Evolutionary conservation across 495 filamentous ascomycete species (phyloP).

Genomic region (Aspergillus mulundensis): DNA sequence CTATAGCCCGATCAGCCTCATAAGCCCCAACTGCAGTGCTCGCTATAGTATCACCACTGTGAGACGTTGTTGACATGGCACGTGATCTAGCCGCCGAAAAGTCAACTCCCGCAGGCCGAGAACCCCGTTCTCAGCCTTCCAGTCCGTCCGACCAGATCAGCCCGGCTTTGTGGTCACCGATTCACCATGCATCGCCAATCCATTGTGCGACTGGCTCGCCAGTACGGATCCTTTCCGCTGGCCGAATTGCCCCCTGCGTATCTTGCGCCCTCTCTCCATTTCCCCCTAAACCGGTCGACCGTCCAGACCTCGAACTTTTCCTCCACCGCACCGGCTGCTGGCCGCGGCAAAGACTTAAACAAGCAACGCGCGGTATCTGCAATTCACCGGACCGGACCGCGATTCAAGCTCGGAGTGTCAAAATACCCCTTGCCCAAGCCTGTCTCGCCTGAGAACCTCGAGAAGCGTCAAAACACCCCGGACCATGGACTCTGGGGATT

Average conservation of each 20-base stretch:
- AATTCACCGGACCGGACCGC: constrained; percentile 70
- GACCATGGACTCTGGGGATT: constrained; percentile 94
- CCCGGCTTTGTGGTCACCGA: constrained; percentile 13
- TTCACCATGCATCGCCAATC: constrained; percentile 38
- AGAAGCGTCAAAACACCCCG: constrained; percentile 44
- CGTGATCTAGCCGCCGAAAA: constrained; percentile 23
- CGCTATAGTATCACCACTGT: background rate
- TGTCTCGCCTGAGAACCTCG: constrained; percentile 46
- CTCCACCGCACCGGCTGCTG: constrained; percentile 34
- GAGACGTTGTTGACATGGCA: background rate
- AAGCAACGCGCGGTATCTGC: constrained; percentile 71
- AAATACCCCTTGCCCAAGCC: constrained; percentile 73
- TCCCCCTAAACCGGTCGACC: constrained; percentile 29
- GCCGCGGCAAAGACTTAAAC: constrained; percentile 40
- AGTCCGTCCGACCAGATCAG: constrained; percentile 14
- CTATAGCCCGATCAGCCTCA: background rate
- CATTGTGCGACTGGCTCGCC: constrained; percentile 31
- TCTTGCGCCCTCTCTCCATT: constrained; percentile 43
- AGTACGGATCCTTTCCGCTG: constrained; percentile 28
- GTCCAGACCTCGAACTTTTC: constrained; percentile 45
- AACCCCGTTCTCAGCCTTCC: constrained; percentile 9
- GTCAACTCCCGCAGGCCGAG: constrained; percentile 16
- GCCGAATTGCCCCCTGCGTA: constrained; percentile 42
- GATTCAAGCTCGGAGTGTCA: constrained; percentile 62
- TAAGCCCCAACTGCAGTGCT: background rate